Percentiles rank a stretch among this genome's conserved stretches.
Conservation (phyloP, 2,329 filamentous ascomycete genomes). For the Exophiala phaeomuriformis region DNA sequence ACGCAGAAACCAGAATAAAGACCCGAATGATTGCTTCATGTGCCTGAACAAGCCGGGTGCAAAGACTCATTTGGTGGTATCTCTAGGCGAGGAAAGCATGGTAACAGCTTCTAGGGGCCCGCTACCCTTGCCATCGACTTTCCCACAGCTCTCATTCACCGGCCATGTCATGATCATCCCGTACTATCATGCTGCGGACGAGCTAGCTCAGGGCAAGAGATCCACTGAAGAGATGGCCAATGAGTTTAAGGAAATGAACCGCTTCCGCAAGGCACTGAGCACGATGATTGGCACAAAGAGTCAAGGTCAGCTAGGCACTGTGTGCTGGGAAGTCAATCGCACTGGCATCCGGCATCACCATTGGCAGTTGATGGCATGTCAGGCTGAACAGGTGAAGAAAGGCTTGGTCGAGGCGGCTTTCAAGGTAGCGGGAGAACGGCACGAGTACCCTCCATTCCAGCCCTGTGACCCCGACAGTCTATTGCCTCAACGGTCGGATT, state of each 20-base stretch:
- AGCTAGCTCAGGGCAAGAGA: conserved; percentile 57
- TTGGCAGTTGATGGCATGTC: conserved; percentile 84
- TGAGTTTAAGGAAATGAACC: conserved; percentile 73
- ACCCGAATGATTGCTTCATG: conserved; percentile 82
- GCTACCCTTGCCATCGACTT: conserved; percentile 64
- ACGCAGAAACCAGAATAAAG: conserved; percentile 38
- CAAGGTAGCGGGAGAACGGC: conserved; percentile 76
- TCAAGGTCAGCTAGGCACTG: conserved; percentile 59
- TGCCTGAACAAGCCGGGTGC: conserved; percentile 82
- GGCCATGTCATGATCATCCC: conserved; percentile 89
- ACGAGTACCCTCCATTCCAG: conserved; percentile 50
- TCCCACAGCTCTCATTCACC: conserved; percentile 66
- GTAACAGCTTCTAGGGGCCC: conserved; percentile 89
- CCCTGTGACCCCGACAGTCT: conserved; percentile 35
- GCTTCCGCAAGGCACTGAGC: conserved; percentile 70
- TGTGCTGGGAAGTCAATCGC: conserved; percentile 90
- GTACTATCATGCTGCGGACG: conserved; percentile 57
- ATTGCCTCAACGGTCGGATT: conserved; percentile 48
- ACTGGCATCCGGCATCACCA: conserved; percentile 76
- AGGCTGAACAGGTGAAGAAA: conserved; percentile 57
- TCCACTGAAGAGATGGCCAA: conserved; percentile 48
- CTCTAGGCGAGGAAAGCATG: conserved; percentile 80
- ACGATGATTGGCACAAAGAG: conserved; percentile 56
- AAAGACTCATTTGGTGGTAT: conserved; percentile 79
- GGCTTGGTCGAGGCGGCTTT: conserved; percentile 83